Evolutionary conservation across 495 filamentous ascomycete genomes (phyloP).

Genomic region (Aspergillus mulundensis): DNA sequence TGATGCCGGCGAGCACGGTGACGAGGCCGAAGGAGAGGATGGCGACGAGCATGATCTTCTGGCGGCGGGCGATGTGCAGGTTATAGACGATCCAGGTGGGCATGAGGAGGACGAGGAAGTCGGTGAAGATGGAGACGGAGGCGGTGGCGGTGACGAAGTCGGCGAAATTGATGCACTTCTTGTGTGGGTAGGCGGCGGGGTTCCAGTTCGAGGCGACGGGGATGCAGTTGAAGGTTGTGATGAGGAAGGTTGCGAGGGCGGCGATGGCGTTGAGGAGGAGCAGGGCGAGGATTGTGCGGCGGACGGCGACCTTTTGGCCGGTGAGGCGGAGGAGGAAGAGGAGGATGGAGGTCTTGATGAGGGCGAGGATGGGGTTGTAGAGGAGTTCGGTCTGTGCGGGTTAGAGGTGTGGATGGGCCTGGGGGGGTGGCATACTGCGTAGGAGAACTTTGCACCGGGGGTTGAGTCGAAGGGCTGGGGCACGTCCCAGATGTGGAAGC

Average conservation of each 20-base stretch:
- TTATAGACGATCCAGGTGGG: constrained; percentile 42
- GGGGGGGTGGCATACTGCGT: constrained; percentile 9
- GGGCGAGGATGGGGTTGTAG: constrained; percentile 57
- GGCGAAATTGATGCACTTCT: constrained; percentile 17
- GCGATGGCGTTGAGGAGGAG: constrained; percentile 43
- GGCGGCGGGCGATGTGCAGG: constrained; percentile 34
- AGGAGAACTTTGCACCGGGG: constrained; percentile 12
- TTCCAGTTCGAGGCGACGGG: constrained; percentile 39
- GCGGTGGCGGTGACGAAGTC: constrained; percentile 30
- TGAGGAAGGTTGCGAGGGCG: constrained; percentile 47
- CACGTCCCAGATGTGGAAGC: constrained; percentile 39
- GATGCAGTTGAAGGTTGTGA: constrained; percentile 49
- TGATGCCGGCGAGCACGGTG: constrained; percentile 39
- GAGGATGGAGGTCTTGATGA: constrained; percentile 52
- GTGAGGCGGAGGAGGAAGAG: constrained; percentile 44
- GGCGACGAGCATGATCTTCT: constrained; percentile 36
- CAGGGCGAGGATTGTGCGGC: constrained; percentile 35
- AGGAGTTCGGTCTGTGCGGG: constrained; percentile 51
- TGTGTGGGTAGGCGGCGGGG: constrained; percentile 8
- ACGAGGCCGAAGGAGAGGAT: constrained; percentile 33
- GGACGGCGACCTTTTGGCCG: constrained; percentile 26
- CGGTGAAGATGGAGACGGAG: constrained; percentile 34
- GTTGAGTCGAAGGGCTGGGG: constrained; percentile 14
- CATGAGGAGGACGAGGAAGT: constrained; percentile 38
- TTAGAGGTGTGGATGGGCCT: too few species aligned